Percentiles rank a stretch among this genome's conserved stretches.
Conservation (phyloP, 108 stramenopile species). For the Pseudonitzschia pungens region DNA sequence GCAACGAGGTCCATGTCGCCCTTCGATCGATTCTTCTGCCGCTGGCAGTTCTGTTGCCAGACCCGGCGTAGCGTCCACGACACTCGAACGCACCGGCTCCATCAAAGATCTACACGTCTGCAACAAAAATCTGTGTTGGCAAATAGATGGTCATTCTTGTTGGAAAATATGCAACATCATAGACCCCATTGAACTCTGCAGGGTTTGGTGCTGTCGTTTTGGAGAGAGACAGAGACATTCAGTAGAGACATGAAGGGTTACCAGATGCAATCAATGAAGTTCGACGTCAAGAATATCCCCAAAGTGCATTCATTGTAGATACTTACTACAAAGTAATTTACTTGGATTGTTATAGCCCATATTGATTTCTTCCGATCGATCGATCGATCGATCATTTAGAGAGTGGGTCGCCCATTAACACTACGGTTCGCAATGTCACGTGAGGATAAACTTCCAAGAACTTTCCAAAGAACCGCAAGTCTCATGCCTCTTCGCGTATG, state of each 20-base stretch:
- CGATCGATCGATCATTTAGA: slow-evolving; percentile 23
- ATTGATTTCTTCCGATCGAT: background rate
- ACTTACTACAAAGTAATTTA: too few species aligned
- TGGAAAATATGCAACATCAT: slow-evolving; percentile 16
- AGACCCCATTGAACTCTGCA: slow-evolving; percentile 8
- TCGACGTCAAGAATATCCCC: too few species aligned
- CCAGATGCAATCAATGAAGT: too few species aligned
- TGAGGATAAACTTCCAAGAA: slow-evolving; percentile 4
- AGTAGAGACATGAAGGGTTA: too few species aligned
- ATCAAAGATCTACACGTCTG: slow-evolving; percentile 17
- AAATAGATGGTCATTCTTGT: slow-evolving; percentile 24
- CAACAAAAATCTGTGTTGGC: slow-evolving; percentile 12
- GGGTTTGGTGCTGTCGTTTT: background rate
- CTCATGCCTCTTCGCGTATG: too few species aligned
- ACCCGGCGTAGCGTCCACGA: slow-evolving; percentile 18
- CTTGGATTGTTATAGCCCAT: background rate
- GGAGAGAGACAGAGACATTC: background rate
- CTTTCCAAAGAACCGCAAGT: slow-evolving; percentile 1
- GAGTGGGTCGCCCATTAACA: background rate
- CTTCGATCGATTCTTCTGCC: slow-evolving; percentile 22
- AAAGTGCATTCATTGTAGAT: too few species aligned
- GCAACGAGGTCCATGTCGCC: slow-evolving; percentile 15
- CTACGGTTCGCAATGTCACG: slow-evolving; percentile 24
- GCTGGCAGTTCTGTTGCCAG: background rate
- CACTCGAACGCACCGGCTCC: slow-evolving; percentile 5